Evolutionary conservation across 441 rosid genomes (phyloP).

Genomic region (Corymbia citriodora): DNA sequence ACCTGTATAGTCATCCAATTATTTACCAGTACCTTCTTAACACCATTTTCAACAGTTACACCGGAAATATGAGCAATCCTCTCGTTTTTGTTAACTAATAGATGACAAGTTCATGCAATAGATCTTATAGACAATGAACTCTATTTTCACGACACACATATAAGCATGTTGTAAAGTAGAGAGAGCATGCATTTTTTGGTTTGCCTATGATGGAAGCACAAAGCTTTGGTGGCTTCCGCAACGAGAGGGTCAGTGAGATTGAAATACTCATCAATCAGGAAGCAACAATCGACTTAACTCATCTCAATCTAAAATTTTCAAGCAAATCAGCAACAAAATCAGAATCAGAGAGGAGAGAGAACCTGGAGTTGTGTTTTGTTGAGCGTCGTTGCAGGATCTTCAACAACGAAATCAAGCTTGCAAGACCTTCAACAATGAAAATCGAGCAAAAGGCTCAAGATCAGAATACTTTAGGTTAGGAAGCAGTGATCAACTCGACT

Average conservation of each 20-base stretch:
- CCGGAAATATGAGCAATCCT: constrained; percentile 41
- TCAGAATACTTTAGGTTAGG: no score
- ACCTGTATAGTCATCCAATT: background rate
- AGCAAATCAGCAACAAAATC: no score
- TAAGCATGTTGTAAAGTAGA: background rate
- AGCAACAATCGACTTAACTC: no score
- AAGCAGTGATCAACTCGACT: no score
- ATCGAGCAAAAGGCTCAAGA: no score
- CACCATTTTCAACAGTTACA: constrained; percentile 33
- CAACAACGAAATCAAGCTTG: no score
- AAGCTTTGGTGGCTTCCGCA: constrained; percentile 30
- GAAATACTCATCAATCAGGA: no score
- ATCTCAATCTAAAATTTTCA: no score
- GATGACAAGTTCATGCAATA: background rate
- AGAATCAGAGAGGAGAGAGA: no score
- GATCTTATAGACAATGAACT: background rate
- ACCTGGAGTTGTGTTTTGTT: no score
- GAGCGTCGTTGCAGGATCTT: no score
- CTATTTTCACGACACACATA: background rate
- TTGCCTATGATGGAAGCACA: constrained; percentile 33
- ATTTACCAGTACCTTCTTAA: background rate
- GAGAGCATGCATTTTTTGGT: background rate
- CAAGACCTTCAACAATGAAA: no score
- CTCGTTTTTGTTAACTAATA: background rate
- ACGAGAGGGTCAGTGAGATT: constrained; percentile 17